Evolutionary conservation across 306 rosid species (phyloP).

Genomic region (Castanea crenata): DNA sequence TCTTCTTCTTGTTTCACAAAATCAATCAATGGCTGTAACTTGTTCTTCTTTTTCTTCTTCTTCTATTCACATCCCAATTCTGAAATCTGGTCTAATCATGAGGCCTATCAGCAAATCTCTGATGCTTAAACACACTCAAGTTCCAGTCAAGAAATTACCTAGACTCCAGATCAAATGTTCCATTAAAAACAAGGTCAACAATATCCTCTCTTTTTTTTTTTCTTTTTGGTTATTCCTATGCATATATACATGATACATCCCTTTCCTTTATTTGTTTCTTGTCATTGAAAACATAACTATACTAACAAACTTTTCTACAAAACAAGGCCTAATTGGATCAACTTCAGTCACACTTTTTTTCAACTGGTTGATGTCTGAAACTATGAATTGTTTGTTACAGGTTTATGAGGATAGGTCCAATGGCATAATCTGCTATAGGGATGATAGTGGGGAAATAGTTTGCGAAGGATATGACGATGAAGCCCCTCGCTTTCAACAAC

Average conservation of each 20-base stretch:
- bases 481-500: constrained; percentile 68
- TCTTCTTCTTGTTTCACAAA: constrained; percentile 21
- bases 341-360: neutral
- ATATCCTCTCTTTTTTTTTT: neutral
- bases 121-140: constrained; percentile 41
- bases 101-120: constrained; percentile 39
- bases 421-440: constrained; percentile 80
- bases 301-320: neutral
- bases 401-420: constrained; percentile 74
- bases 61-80: constrained; percentile 42
- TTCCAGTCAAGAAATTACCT: constrained; percentile 43
- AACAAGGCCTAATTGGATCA: neutral
- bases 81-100: constrained; percentile 43
- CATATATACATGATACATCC: neutral
- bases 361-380: constrained; percentile 4
- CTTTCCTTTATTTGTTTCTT: constrained; percentile 1
- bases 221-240: neutral
- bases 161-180: constrained; percentile 56
- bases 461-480: constrained; percentile 90
- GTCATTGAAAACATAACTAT: neutral
- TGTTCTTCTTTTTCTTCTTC: constrained; percentile 32
- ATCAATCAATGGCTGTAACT: constrained; percentile 71
- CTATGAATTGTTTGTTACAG: constrained; percentile 32
- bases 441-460: constrained; percentile 75
- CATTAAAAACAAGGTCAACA: constrained; percentile 66